These are phyloP conservation scores for Arthrobotrys entomopaga DNA, from an alignment of 2,329 filamentous ascomycete genomes.

Conservation along the genomic window DNA sequence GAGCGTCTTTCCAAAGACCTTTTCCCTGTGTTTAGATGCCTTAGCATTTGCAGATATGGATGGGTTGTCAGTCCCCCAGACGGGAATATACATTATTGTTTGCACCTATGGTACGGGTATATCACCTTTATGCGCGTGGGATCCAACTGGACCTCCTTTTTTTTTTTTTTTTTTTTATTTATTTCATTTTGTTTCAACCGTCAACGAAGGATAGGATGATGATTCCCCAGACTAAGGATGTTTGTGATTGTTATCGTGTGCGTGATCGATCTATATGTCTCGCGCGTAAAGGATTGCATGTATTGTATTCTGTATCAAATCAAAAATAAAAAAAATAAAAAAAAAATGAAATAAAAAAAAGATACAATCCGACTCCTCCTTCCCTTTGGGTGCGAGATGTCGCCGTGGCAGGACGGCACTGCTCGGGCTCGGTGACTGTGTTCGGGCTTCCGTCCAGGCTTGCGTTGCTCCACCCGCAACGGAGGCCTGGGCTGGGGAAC, in stretches of 20 bases:
- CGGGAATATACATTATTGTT: not conserved
- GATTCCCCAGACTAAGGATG: too few relatives aligned
- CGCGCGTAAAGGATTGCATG: not conserved
- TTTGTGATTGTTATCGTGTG: too few relatives aligned
- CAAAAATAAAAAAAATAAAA: too few relatives aligned
- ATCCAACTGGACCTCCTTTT: too few relatives aligned
- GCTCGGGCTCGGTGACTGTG: slow-evolving; percentile 10
- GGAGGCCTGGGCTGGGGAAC: not conserved
- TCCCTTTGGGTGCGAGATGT: slow-evolving; percentile 1
- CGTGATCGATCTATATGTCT: too few relatives aligned
- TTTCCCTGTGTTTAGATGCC: not conserved
- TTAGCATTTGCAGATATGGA: not conserved
- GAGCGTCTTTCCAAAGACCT: slow-evolving; percentile 11
- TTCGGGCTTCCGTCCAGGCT: not conserved
- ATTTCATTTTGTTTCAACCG: too few relatives aligned
- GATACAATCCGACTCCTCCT: slow-evolving; percentile 3
- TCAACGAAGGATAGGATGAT: too few relatives aligned
- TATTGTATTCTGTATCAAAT: not conserved
- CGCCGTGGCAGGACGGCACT: slow-evolving; percentile 1
- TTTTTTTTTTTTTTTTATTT: too few relatives aligned
- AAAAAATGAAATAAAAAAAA: too few relatives aligned
- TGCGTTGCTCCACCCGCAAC: too few relatives aligned
- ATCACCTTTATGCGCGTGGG: not conserved
- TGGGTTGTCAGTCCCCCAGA: not conserved
- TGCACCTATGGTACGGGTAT: not conserved